Conservation (phyloP, 2,329 filamentous ascomycete species). For the Scytalidium sp. region DNA sequence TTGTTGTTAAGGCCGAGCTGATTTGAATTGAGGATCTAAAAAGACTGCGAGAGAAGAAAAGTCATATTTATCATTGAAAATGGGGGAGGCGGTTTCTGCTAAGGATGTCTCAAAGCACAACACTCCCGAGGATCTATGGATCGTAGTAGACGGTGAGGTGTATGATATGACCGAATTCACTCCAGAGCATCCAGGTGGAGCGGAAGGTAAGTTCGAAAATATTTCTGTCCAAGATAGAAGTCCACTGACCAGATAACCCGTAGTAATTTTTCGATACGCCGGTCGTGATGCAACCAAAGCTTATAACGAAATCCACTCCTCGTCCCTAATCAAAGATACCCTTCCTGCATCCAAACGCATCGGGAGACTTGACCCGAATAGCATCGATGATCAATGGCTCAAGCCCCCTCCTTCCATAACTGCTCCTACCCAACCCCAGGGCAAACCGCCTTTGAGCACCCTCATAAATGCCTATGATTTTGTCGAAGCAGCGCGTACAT, state of each 20-base stretch:
- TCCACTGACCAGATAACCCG: slow-evolving; percentile 2
- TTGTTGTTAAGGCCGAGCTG: too few relatives aligned
- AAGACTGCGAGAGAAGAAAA: too few relatives aligned
- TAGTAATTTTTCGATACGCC: slow-evolving; percentile 46
- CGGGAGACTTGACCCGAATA: slow-evolving; percentile 45
- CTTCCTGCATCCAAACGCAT: slow-evolving; percentile 41
- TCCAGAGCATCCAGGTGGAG: slow-evolving; percentile 59
- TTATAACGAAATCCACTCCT: slow-evolving; percentile 50
- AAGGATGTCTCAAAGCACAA: slow-evolving; percentile 47
- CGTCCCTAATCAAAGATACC: slow-evolving; percentile 42
- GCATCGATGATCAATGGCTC: slow-evolving; percentile 46
- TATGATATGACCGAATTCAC: slow-evolving; percentile 67
- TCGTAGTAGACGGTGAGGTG: slow-evolving; percentile 64
- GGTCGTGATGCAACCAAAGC: slow-evolving; percentile 50
- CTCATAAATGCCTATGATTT: slow-evolving; percentile 62
- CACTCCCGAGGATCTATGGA: slow-evolving; percentile 54
- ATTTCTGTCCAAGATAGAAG: not conserved
- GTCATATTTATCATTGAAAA: too few relatives aligned
- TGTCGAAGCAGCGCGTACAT: slow-evolving; percentile 50
- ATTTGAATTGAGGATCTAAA: too few relatives aligned
- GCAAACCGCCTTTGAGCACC: slow-evolving; percentile 41
- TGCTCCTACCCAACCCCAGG: slow-evolving; percentile 11
- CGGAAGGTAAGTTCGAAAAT: slow-evolving; percentile 39
- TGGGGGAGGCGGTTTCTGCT: slow-evolving; percentile 30
- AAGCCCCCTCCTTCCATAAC: slow-evolving; percentile 33